A percentile compares a stretch with the other conserved stretches of the same genome.
Evolutionary conservation across 805 yeast species (phyloP).

Genomic region (Sporopachydermia lactativora): DNA sequence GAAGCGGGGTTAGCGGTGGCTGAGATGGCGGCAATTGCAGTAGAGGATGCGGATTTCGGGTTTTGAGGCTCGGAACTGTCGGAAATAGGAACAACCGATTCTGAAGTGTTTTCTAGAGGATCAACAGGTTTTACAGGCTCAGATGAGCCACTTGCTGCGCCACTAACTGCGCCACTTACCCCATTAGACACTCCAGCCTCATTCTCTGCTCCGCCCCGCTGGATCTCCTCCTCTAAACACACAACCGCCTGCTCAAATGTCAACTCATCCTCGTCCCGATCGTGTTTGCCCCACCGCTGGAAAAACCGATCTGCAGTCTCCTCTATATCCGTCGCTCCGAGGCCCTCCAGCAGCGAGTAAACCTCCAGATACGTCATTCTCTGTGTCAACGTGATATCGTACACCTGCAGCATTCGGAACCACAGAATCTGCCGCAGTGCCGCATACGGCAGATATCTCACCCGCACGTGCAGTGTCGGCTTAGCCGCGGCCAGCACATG

Average conservation of each 20-base stretch:
- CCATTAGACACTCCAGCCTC: constrained; percentile 2
- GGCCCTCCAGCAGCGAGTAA: constrained; percentile 44
- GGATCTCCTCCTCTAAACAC: constrained; percentile 31
- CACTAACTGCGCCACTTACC: constrained; percentile 1
- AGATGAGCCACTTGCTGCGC: no score
- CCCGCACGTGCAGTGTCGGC: constrained; percentile 45
- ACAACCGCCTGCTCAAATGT: constrained; percentile 39
- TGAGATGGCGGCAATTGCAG: constrained; percentile 3
- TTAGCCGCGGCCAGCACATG: constrained; percentile 22
- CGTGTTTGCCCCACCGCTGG: constrained; percentile 13
- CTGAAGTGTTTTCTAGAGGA: not conserved
- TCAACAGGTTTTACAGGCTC: not conserved
- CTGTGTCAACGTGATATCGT: constrained; percentile 28
- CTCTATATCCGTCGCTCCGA: constrained; percentile 35
- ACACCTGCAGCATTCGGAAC: constrained; percentile 44
- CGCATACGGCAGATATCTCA: constrained; percentile 54
- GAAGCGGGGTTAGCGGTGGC: constrained; percentile 1
- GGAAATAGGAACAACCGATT: not conserved
- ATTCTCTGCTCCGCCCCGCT: constrained; percentile 11
- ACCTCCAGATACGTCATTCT: constrained; percentile 45
- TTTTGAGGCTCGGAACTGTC: not conserved
- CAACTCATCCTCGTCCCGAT: constrained; percentile 26
- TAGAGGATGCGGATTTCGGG: not conserved
- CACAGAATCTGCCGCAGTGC: constrained; percentile 56
- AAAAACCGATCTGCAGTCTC: constrained; percentile 19